phyloP scores from a whole-genome alignment of 2,329 filamentous ascomycete species.

The Clonostachys rhizophaga region DNA sequence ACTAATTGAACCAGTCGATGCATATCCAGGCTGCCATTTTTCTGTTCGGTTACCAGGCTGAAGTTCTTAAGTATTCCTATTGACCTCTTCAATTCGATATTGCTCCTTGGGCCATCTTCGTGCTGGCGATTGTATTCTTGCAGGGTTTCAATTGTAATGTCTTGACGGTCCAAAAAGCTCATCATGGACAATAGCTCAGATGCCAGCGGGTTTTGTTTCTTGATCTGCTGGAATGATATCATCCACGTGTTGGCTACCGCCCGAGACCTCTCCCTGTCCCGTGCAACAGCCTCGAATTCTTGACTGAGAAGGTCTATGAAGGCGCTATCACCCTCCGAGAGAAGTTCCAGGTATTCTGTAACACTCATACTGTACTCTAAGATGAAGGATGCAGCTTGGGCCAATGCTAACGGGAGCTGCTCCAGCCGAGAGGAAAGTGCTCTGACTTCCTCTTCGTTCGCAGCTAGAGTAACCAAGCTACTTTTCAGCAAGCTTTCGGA shows the following conservation, averaged over 20 bases:
- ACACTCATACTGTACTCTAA: slow-evolving; percentile 15
- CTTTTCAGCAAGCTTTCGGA: slow-evolving; percentile 12
- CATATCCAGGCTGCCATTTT: slow-evolving; percentile 11
- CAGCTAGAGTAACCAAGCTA: slow-evolving; percentile 4
- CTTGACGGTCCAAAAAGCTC: slow-evolving; percentile 18
- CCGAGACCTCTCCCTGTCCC: slow-evolving; percentile 14
- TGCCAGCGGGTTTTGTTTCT: slow-evolving; percentile 13
- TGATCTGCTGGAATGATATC: slow-evolving; percentile 24
- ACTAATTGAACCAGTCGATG: slow-evolving; percentile 25
- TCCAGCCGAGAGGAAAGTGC: slow-evolving; percentile 16
- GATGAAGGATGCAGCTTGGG: slow-evolving; percentile 26
- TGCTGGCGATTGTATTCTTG: too few relatives aligned
- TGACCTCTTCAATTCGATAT: slow-evolving; percentile 5
- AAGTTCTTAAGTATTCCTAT: slow-evolving; percentile 17
- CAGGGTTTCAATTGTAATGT: slow-evolving; percentile 16
- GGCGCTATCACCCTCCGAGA: slow-evolving; percentile 7
- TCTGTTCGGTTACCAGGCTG: slow-evolving; percentile 12
- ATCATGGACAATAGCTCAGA: slow-evolving; percentile 20
- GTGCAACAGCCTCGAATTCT: slow-evolving; percentile 19
- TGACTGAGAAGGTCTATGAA: slow-evolving; percentile 15
- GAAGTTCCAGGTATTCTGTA: slow-evolving; percentile 16
- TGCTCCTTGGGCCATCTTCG: too few relatives aligned
- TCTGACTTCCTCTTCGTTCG: neutral
- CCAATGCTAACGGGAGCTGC: slow-evolving; percentile 23
- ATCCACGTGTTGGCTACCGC: slow-evolving; percentile 23